phyloP scores from a whole-genome alignment of 805 yeast genomes.

The Lipomyces orientalis region DNA sequence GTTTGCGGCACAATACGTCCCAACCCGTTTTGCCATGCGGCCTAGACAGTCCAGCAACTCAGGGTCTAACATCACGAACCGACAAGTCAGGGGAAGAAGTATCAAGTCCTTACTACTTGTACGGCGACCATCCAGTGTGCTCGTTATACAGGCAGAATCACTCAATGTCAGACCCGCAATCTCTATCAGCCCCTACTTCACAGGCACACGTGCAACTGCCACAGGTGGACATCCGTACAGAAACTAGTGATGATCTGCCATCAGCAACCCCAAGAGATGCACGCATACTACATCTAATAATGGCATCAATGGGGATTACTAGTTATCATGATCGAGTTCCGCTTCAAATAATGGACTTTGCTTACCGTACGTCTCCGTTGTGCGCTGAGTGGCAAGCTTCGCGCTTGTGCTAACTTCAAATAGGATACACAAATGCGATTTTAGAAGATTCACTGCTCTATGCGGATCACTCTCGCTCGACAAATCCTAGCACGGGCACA shows the following conservation, averaged over 20 bases:
- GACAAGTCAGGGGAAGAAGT: too few species aligned
- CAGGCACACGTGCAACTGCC: slow-evolving; percentile 6
- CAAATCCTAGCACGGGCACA: slow-evolving; percentile 33
- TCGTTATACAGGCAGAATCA: neutral
- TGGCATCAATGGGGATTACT: slow-evolving; percentile 92
- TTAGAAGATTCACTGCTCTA: slow-evolving; percentile 88
- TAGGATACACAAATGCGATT: slow-evolving; percentile 79
- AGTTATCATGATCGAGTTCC: slow-evolving; percentile 96
- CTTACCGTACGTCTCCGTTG: slow-evolving; percentile 54
- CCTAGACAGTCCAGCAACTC: too few species aligned
- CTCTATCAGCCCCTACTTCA: neutral
- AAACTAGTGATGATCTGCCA: slow-evolving; percentile 26
- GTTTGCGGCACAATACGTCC: neutral
- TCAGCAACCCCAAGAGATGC: slow-evolving; percentile 77
- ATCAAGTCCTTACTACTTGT: too few species aligned
- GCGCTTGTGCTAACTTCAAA: slow-evolving; percentile 26
- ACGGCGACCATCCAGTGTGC: neutral
- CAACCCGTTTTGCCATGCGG: neutral
- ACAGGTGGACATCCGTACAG: slow-evolving; percentile 1
- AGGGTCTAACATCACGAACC: neutral
- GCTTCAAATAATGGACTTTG: slow-evolving; percentile 94
- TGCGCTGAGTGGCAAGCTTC: neutral
- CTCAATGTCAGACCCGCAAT: neutral
- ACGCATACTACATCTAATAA: slow-evolving; percentile 81
- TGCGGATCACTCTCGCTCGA: slow-evolving; percentile 68